Evolutionary conservation across 805 yeast genomes (phyloP).

Genomic region (Saccharomycopsis malanga): DNA sequence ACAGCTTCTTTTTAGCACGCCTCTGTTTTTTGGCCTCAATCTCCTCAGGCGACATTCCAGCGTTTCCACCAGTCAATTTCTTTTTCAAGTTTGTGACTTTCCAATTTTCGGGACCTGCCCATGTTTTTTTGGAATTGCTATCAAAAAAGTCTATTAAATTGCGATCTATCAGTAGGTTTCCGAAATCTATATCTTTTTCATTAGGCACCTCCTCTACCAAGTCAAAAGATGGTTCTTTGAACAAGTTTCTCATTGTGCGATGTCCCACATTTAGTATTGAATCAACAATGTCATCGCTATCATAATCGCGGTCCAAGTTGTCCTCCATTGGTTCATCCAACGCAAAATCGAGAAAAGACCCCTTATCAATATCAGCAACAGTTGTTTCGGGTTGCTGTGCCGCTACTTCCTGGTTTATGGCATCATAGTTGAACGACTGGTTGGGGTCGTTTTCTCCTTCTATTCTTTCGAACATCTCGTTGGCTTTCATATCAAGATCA

Average conservation of each 20-base stretch:
- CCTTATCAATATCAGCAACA: not conserved
- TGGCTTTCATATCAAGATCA: not conserved
- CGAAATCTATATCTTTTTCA: not conserved
- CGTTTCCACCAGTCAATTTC: conserved; percentile 28
- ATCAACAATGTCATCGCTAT: conserved; percentile 23
- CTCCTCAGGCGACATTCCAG: not conserved
- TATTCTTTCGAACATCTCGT: not conserved
- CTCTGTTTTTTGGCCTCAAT: not conserved
- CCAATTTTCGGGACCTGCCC: conserved; percentile 97
- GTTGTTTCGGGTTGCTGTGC: not conserved
- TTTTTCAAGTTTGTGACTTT: conserved; percentile 55
- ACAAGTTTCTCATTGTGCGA: not conserved
- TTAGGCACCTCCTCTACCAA: not conserved
- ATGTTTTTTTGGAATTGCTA: conserved; percentile 53
- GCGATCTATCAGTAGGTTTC: conserved; percentile 38
- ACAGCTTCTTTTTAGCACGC: conserved; percentile 28
- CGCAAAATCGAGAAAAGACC: not conserved
- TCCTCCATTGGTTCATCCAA: too few relatives aligned
- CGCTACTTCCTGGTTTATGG: not conserved
- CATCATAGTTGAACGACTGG: not conserved
- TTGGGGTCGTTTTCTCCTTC: not conserved
- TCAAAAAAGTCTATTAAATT: conserved; percentile 80
- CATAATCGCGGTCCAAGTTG: conserved; percentile 25
- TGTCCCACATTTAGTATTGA: not conserved
- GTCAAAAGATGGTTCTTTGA: not conserved